Evolutionary conservation across 164 flowering plant genomes (phyloP), one percentile per base, ranked within the genome.

Genomic region (Magnolia kwangsiensis): DNA sequence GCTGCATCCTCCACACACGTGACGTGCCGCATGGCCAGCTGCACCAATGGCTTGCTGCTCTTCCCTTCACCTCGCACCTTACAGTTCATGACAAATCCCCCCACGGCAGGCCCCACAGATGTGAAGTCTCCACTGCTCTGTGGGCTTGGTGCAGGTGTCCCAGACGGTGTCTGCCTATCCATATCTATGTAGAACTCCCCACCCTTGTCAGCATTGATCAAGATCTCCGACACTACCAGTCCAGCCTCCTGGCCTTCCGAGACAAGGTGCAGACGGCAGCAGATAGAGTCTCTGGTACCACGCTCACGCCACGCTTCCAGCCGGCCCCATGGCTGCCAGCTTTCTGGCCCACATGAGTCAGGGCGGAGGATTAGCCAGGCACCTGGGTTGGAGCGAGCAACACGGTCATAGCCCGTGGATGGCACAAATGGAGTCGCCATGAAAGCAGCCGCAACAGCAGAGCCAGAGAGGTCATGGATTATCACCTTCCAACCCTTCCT

Each of bases 291-390:
- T 76, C 85, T 80, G 51, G 81, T 74, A 14, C 95, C 95, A 58
- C 86, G 84, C 76, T 92, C 98, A 24, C 98, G 97, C 98, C 98
- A 94, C 8, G 98, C 98, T 74, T 94, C 96, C 29, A 94, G 94
- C 84, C 89, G 90, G 37, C 98, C 98, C 98, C 98, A 94, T 50
- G 98, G 98, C 74, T 86, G 93, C 98, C 98, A 94, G 82, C 93
- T 87, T 27, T 89, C 95, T 8, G 89, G 80, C 73, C 87, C 78
- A 75, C 84, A 83, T 4, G 78, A 72, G 74, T 92, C 94, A 19
- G 97, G 94, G 1, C 89, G 90, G 67, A 90, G 92, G 67, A 94
- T 92, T 74, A 94, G 77, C 98, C 98, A 94, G 37, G 94, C 90
- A 78, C 98, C 98, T 67, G 98, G 98, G 88, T 94, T 94, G 70